These are phyloP conservation scores for Penicillium corylophilum DNA, from an alignment of 2,329 filamentous ascomycete genomes.

Conservation along the genomic window DNA sequence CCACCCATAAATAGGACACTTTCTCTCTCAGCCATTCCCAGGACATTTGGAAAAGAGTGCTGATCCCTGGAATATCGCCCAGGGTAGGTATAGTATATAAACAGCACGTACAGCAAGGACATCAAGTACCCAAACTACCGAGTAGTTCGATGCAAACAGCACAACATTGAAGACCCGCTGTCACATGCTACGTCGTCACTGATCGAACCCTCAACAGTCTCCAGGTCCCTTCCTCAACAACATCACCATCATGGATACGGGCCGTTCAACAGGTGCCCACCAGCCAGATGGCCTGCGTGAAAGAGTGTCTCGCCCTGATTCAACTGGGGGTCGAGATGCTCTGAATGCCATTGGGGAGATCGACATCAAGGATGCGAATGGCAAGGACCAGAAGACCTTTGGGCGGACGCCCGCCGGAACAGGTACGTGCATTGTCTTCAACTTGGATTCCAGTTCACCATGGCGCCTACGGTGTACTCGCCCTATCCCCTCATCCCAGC, in stretches of 20 bases:
- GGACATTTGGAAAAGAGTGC: not conserved
- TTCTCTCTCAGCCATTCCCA: not conserved
- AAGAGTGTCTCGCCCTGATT: slow-evolving; percentile 42
- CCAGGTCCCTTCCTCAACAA: slow-evolving; percentile 23
- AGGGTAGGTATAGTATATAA: slow-evolving; percentile 1
- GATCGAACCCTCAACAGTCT: slow-evolving; percentile 20
- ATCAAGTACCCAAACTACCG: no score
- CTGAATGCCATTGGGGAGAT: slow-evolving; percentile 30
- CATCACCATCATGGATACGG: slow-evolving; percentile 38
- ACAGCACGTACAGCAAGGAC: no score
- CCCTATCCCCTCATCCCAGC: not conserved
- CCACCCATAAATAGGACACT: slow-evolving; percentile 15
- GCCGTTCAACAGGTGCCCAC: slow-evolving; percentile 39
- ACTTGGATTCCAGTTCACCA: not conserved
- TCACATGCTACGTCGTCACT: slow-evolving; percentile 28
- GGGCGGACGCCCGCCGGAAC: slow-evolving; percentile 87
- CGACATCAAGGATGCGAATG: slow-evolving; percentile 49
- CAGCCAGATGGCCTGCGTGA: slow-evolving; percentile 48
- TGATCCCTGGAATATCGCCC: not conserved
- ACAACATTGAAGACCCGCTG: slow-evolving; percentile 7
- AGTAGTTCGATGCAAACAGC: slow-evolving; percentile 14
- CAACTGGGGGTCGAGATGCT: slow-evolving; percentile 50
- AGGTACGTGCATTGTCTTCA: slow-evolving; percentile 62
- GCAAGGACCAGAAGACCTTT: slow-evolving; percentile 73
- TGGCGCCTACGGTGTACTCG: not conserved